phyloP scores from a whole-genome alignment of 176 grass and related monocot species.

The Ensete ventricosum region DNA sequence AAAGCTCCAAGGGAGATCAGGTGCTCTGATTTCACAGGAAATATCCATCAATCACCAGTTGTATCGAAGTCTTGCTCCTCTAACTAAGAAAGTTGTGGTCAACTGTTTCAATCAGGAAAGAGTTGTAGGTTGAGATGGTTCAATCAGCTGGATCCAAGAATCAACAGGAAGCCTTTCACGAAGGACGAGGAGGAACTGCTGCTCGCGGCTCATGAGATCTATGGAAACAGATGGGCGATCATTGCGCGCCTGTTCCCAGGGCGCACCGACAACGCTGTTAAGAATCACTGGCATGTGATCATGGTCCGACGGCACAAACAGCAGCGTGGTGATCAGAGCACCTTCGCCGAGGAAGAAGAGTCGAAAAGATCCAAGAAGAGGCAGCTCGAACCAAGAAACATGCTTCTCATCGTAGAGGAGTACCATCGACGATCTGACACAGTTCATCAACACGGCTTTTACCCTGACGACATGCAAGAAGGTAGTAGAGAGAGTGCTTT shows the following conservation, averaged over 20 bases:
- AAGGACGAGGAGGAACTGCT: conserved; percentile 80
- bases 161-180: conserved; percentile 79
- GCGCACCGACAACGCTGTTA: conserved; percentile 92
- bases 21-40: not conserved
- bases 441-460: too few relatives aligned
- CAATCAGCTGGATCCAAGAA: conserved; percentile 89
- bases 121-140: conserved; percentile 96
- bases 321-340: not conserved
- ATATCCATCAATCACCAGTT: too few relatives aligned
- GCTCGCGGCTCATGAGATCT: conserved; percentile 65
- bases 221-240: conserved; percentile 84
- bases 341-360: too few relatives aligned
- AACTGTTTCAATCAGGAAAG: conserved; percentile 37
- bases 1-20: conserved; percentile 9
- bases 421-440: too few relatives aligned
- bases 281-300: conserved; percentile 99
- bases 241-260: conserved; percentile 91
- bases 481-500: too few relatives aligned
- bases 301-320: conserved; percentile 65
- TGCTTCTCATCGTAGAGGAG: too few relatives aligned
- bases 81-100: too few relatives aligned
- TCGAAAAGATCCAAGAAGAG: not conserved
- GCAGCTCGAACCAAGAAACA: not conserved
- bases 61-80: too few relatives aligned
- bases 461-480: too few relatives aligned